phyloP scores from a whole-genome alignment of 2,329 filamentous ascomycete genomes.

The Chrysosphaeria jannelii region DNA sequence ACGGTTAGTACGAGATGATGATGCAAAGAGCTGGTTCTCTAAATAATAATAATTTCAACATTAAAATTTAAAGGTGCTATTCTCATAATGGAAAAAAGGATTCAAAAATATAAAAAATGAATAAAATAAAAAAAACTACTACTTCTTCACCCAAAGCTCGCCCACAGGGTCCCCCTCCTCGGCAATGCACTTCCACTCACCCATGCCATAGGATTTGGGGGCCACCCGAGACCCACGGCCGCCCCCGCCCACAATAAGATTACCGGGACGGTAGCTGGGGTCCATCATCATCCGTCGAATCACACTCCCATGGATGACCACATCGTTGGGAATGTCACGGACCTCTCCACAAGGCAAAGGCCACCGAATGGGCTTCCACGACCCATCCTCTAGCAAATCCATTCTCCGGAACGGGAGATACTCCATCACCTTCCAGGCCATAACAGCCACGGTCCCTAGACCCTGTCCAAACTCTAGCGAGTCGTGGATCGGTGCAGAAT shows the following conservation, averaged over 20 bases:
- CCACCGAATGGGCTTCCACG: slow-evolving; percentile 57
- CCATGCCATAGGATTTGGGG: slow-evolving; percentile 30
- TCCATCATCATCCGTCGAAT: slow-evolving; percentile 39
- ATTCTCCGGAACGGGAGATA: slow-evolving; percentile 56
- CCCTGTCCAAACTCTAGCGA: slow-evolving; percentile 35
- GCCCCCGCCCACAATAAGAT: slow-evolving; percentile 51
- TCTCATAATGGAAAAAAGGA: too few relatives aligned
- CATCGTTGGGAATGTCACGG: slow-evolving; percentile 41
- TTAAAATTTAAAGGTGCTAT: too few relatives aligned
- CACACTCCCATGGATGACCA: slow-evolving; percentile 42
- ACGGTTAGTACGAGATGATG: slow-evolving; percentile 5
- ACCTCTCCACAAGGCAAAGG: slow-evolving; percentile 50
- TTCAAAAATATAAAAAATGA: too few relatives aligned
- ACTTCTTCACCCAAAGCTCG: slow-evolving; percentile 27
- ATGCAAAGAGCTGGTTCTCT: slow-evolving; percentile 1
- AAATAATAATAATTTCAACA: background rate
- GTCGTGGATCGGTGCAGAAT: slow-evolving; percentile 31
- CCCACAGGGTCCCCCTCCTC: slow-evolving; percentile 36
- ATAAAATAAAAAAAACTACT: too few relatives aligned
- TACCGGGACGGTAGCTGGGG: slow-evolving; percentile 39
- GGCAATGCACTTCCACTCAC: slow-evolving; percentile 38
- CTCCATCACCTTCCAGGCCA: slow-evolving; percentile 53
- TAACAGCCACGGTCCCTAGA: slow-evolving; percentile 20
- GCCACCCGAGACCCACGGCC: slow-evolving; percentile 36
- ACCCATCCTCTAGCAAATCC: slow-evolving; percentile 41